A percentile compares a stretch with the other conserved stretches of the same genome.
Conservation (phyloP, 179 eudicot species). For the Actinidia polygama region DNA sequence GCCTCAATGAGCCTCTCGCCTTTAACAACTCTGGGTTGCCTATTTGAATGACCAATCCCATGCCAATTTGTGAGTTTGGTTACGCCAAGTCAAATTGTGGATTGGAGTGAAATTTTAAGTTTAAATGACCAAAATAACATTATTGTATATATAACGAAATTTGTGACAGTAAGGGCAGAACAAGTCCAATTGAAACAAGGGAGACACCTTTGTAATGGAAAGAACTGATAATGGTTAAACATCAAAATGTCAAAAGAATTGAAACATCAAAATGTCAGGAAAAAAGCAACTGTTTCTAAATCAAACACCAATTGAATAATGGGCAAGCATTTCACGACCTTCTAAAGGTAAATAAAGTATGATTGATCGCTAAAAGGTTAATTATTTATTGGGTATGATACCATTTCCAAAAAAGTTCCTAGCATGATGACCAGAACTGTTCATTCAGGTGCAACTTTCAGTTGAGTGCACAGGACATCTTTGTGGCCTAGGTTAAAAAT, state of each 20-base stretch:
- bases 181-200: neutral
- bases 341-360: neutral
- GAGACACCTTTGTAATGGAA: neutral
- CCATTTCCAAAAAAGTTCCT: too few relatives aligned
- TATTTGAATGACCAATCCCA: neutral
- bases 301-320: neutral
- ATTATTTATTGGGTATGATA: neutral
- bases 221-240: neutral
- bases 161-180: neutral
- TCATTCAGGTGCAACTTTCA: too few relatives aligned
- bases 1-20: too few relatives aligned
- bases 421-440: too few relatives aligned
- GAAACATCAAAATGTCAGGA: neutral
- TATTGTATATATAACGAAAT: neutral
- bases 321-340: conserved; percentile 3
- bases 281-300: neutral
- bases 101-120: neutral
- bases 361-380: neutral
- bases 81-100: neutral
- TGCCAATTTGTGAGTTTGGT: neutral
- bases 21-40: too few relatives aligned
- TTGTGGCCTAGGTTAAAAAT: too few relatives aligned
- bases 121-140: neutral
- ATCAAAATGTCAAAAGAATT: neutral
- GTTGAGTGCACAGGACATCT: too few relatives aligned